Evolutionary conservation across 495 filamentous ascomycete genomes (phyloP).

Genomic region (Tuber magnatum): DNA sequence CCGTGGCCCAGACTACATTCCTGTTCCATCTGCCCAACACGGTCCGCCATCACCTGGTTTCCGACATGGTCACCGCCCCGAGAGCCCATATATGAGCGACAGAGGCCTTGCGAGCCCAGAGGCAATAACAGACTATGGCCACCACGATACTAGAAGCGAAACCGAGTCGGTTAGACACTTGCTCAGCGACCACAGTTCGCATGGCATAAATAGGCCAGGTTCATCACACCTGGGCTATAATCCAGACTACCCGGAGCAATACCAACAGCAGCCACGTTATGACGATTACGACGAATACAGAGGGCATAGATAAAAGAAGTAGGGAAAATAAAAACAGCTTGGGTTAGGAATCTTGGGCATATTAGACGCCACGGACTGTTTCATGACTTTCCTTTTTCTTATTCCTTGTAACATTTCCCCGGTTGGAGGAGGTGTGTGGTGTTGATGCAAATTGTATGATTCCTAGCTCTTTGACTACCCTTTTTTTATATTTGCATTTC

Average conservation of each 20-base stretch:
- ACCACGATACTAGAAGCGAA: slow-evolving; percentile 34
- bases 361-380: background rate
- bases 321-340: background rate
- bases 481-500: background rate
- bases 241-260: slow-evolving; percentile 12
- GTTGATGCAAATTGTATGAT: background rate
- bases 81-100: slow-evolving; percentile 37
- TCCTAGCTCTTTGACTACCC: background rate
- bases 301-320: slow-evolving; percentile 8
- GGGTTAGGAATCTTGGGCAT: background rate
- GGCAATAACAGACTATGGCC: slow-evolving; percentile 19
- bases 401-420: slow-evolving; percentile 1
- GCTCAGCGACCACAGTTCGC: slow-evolving; percentile 15
- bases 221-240: slow-evolving; percentile 19
- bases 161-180: slow-evolving; percentile 36
- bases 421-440: background rate
- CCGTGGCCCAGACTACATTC: slow-evolving; percentile 25
- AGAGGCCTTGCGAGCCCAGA: slow-evolving; percentile 29
- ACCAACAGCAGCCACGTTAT: slow-evolving; percentile 23
- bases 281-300: slow-evolving; percentile 34
- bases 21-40: slow-evolving; percentile 15
- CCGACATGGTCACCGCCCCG: slow-evolving; percentile 20
- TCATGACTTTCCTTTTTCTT: slow-evolving; percentile 3
- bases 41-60: slow-evolving; percentile 23
- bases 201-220: slow-evolving; percentile 7